Conservation (phyloP, 164 flowering plant genomes). For the Aristolochia fimbriata region DNA sequence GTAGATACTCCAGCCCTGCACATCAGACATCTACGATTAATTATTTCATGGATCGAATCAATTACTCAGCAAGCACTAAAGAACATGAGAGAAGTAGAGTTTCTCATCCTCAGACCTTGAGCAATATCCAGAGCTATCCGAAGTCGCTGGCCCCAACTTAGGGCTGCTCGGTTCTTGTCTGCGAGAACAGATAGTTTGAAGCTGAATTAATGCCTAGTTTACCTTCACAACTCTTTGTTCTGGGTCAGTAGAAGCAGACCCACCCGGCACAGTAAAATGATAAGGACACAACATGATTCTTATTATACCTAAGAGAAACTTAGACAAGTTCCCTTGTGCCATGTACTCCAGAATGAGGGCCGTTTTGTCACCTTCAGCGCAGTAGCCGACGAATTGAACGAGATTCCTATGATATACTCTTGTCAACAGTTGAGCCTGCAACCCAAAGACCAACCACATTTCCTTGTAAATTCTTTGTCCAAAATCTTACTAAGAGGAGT, state of each 20-base stretch:
- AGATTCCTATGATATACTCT: constrained; percentile 41
- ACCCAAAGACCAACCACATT: not conserved
- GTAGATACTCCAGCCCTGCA: constrained; percentile 6
- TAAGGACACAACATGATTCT: not conserved
- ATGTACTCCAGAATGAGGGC: constrained; percentile 35
- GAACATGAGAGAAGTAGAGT: not conserved
- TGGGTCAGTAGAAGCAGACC: too few relatives aligned
- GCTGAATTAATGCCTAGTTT: not conserved
- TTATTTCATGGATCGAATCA: not conserved
- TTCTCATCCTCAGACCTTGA: constrained; percentile 1
- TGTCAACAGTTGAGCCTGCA: constrained; percentile 33
- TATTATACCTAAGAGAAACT: not conserved
- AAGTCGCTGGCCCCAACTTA: constrained; percentile 23
- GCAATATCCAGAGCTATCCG: constrained; percentile 3
- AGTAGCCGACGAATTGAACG: constrained; percentile 37
- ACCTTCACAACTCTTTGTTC: too few relatives aligned
- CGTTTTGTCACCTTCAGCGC: constrained; percentile 25
- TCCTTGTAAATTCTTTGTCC: too few relatives aligned
- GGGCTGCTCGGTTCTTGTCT: constrained; percentile 5
- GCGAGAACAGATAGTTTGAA: not conserved
- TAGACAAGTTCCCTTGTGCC: not conserved
- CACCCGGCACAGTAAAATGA: constrained; percentile 15
- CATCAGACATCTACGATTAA: not conserved
- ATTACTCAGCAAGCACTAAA: not conserved
- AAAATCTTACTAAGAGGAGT: not conserved